Conservation (phyloP, 306 rosid species). For the Cicer judaicum region DNA sequence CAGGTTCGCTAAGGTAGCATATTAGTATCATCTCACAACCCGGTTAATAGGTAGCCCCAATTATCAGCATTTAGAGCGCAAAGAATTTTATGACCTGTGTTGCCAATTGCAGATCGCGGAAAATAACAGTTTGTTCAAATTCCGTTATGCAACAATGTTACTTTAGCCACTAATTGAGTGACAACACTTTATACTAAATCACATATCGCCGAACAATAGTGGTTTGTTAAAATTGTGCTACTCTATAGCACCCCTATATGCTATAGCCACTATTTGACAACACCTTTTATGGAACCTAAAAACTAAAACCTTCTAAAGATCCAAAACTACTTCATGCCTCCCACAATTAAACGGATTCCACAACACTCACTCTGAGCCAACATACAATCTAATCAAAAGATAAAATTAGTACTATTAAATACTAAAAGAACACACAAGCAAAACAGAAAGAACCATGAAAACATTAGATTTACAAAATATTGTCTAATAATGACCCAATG, state of each 20-base stretch:
- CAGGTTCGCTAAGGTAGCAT: background rate
- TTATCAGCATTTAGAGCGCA: background rate
- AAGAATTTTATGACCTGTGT: too few species aligned
- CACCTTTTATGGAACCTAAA: background rate
- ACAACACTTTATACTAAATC: too few species aligned
- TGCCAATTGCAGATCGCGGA: too few species aligned
- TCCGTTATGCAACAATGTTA: too few species aligned
- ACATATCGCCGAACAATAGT: too few species aligned
- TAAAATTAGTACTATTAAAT: background rate
- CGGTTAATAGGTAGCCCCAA: background rate
- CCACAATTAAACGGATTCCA: background rate
- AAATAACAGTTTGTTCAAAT: too few species aligned
- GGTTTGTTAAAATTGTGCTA: too few species aligned
- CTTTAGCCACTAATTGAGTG: too few species aligned
- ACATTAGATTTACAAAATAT: background rate
- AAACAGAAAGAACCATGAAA: background rate
- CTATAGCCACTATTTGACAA: too few species aligned
- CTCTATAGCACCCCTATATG: too few species aligned
- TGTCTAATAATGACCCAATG: background rate
- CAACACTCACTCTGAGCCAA: background rate
- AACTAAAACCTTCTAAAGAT: background rate
- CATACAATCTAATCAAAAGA: background rate
- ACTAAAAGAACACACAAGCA: background rate
- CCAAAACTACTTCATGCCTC: slow-evolving; percentile 25
- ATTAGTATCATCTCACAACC: slow-evolving; percentile 11